These are phyloP conservation scores for Monosporascus sp. DNA, from an alignment of 2,329 filamentous ascomycete genomes.

Conservation along the genomic window DNA sequence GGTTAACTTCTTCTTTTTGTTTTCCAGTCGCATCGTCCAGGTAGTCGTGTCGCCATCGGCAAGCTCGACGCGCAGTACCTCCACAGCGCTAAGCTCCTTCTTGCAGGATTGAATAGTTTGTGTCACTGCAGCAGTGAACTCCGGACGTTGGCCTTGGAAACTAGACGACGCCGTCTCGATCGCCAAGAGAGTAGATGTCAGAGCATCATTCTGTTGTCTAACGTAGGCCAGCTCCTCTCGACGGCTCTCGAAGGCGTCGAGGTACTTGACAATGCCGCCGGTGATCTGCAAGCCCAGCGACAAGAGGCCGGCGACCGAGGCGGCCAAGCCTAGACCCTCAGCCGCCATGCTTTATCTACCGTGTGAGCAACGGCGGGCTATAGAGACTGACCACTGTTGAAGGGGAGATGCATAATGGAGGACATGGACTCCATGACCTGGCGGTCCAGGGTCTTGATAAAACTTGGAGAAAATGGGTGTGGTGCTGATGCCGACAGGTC, in stretches of 20 bases:
- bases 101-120: slow-evolving; percentile 1
- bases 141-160: not conserved
- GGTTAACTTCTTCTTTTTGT: slow-evolving; percentile 1
- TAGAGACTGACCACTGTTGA: not conserved
- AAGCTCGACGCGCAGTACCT: slow-evolving; percentile 1
- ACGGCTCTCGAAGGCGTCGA: slow-evolving; percentile 1
- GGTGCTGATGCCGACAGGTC: not conserved
- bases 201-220: slow-evolving; percentile 1
- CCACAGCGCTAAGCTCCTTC: not conserved
- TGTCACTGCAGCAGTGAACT: not conserved
- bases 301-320: slow-evolving; percentile 4
- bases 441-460: not conserved
- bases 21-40: slow-evolving; percentile 1
- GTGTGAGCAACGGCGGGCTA: not conserved
- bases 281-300: slow-evolving; percentile 4
- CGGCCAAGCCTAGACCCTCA: slow-evolving; percentile 1
- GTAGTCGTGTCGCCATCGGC: slow-evolving; percentile 1
- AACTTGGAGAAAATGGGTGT: not conserved
- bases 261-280: not conserved
- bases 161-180: not conserved
- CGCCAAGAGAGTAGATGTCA: not conserved
- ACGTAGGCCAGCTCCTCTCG: slow-evolving; percentile 1
- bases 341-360: not conserved
- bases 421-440: not conserved
- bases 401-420: not conserved